These are phyloP conservation scores for Puccinia horiana DNA, from an alignment of 1,284 basidiomycete species.

Conservation along the genomic window DNA sequence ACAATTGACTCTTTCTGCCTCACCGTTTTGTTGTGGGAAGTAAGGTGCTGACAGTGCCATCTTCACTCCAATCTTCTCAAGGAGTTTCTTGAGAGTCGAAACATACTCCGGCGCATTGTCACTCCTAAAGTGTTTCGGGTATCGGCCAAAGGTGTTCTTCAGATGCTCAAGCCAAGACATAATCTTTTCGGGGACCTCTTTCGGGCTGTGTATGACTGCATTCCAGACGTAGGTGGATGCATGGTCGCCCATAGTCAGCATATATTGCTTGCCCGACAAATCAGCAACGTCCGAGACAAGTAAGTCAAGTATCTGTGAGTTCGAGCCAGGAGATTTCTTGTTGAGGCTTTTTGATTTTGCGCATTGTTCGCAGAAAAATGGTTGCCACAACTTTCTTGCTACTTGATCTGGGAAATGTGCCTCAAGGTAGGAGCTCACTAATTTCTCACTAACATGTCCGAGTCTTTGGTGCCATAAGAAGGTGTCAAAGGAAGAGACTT, in stretches of 20 bases:
- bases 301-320: background rate
- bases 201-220: background rate
- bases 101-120: conserved; percentile 16
- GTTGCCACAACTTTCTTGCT: background rate
- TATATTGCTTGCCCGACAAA: background rate
- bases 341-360: conserved; percentile 4
- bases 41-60: background rate
- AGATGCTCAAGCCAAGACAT: background rate
- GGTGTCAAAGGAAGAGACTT: background rate
- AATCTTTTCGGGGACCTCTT: background rate
- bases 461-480: background rate
- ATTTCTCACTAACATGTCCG: background rate
- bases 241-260: background rate
- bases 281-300: background rate
- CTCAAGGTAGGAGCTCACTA: background rate
- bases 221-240: background rate
- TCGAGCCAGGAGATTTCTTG: background rate
- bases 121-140: background rate
- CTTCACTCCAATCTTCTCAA: background rate
- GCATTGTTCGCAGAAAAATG: conserved; percentile 16
- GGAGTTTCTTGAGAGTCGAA: background rate
- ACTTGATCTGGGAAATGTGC: background rate
- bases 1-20: conserved; percentile 22
- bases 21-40: conserved; percentile 7
- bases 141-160: background rate